phyloP scores from a whole-genome alignment of 2,329 filamentous ascomycete genomes.

The Chaetomiaceae sp. region DNA sequence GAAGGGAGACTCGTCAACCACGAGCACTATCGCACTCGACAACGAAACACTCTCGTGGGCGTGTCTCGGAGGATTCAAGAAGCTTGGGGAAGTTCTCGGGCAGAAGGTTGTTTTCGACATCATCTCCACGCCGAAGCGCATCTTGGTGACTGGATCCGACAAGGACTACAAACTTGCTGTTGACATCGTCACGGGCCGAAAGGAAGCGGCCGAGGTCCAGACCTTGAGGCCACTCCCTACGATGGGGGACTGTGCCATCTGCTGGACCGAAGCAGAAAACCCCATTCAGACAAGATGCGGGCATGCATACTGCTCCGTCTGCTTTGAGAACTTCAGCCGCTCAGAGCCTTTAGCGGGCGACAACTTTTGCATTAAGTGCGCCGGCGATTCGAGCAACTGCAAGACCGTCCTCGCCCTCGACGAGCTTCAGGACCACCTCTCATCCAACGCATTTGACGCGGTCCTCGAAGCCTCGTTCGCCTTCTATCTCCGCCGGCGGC shows the following conservation, averaged over 20 bases:
- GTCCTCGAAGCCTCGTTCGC: conserved; percentile 36
- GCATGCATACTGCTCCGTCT: conserved; percentile 40
- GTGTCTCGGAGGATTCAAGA: conserved; percentile 31
- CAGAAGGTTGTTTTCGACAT: conserved; percentile 31
- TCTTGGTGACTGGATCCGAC: conserved; percentile 30
- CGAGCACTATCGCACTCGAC: conserved; percentile 28
- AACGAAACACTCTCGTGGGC: conserved; percentile 29
- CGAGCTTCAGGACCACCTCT: conserved; percentile 29
- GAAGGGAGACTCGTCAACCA: conserved; percentile 5
- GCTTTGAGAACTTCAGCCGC: conserved; percentile 35
- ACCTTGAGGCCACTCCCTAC: no score
- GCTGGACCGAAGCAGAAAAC: conserved; percentile 35
- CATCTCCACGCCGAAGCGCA: conserved; percentile 29
- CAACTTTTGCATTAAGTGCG: conserved; percentile 25
- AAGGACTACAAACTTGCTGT: conserved; percentile 21
- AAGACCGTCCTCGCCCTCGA: conserved; percentile 24
- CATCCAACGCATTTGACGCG: conserved; percentile 32
- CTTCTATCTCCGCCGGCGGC: conserved; percentile 32
- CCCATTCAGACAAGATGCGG: conserved; percentile 33
- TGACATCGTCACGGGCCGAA: conserved; percentile 12
- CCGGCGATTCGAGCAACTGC: conserved; percentile 28
- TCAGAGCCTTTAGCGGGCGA: conserved; percentile 15
- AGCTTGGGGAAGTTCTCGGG: conserved; percentile 27
- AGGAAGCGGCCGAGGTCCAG: not conserved
- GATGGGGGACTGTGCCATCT: conserved; percentile 35